Evolutionary conservation across 2,329 filamentous ascomycete species (phyloP).

Genomic region (Cladosporium oxysporum): DNA sequence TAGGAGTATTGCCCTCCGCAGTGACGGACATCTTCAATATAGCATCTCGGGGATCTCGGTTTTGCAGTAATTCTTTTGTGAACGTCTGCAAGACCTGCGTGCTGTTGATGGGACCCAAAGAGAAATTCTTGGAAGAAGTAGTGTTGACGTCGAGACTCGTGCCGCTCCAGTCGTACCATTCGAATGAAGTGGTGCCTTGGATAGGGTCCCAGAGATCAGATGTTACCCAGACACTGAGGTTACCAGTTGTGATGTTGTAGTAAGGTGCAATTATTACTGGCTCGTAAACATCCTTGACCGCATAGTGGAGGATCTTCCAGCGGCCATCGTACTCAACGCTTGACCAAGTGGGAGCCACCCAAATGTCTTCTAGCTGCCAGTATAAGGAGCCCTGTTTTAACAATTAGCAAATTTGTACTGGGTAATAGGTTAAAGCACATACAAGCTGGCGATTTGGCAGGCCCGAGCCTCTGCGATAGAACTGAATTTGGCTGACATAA

Average conservation of each 20-base stretch:
- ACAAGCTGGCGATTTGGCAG: conserved; percentile 57
- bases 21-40: conserved; percentile 49
- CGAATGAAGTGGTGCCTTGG: conserved; percentile 49
- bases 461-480: conserved; percentile 62
- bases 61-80: conserved; percentile 31
- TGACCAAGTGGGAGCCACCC: conserved; percentile 63
- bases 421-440: not conserved
- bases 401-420: not conserved
- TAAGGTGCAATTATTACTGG: conserved; percentile 61
- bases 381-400: conserved; percentile 53
- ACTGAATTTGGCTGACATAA: conserved; percentile 62
- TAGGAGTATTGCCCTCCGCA: conserved; percentile 50
- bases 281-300: conserved; percentile 59
- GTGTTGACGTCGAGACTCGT: conserved; percentile 43
- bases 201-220: conserved; percentile 59
- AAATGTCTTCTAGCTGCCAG: conserved; percentile 66
- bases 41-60: conserved; percentile 41
- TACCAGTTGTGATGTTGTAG: conserved; percentile 53
- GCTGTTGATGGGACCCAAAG: conserved; percentile 55
- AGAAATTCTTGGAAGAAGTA: conserved; percentile 41
- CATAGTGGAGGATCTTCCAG: conserved; percentile 64
- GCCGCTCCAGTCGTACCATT: conserved; percentile 56
- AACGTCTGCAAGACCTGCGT: conserved; percentile 49
- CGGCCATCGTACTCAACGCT: conserved; percentile 63
- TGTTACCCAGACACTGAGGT: conserved; percentile 57